Conservation (phyloP, 805 yeast species). For the Cyberlindnera mississippiensis region DNA sequence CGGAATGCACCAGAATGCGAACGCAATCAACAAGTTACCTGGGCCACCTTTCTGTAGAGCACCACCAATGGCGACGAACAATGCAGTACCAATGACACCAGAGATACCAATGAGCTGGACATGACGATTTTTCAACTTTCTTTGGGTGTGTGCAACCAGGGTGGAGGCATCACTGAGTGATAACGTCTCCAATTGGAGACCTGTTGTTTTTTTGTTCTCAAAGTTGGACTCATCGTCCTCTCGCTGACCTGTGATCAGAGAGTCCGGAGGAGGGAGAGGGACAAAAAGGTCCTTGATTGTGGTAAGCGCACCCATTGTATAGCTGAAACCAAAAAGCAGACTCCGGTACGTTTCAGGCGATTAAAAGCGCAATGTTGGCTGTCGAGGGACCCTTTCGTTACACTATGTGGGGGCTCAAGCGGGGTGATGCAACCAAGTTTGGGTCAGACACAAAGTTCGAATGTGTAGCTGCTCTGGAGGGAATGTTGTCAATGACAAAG, state of each 20-base stretch:
- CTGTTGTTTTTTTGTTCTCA: neutral
- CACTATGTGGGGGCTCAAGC: too few relatives aligned
- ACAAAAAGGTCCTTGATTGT: too few relatives aligned
- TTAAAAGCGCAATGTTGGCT: too few relatives aligned
- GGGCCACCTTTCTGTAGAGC: conserved; percentile 60
- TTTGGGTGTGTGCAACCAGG: conserved; percentile 31
- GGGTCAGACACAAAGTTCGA: too few relatives aligned
- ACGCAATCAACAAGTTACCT: conserved; percentile 49
- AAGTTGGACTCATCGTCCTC: conserved; percentile 1
- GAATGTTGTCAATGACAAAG: too few relatives aligned
- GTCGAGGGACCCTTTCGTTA: too few relatives aligned
- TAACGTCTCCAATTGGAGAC: conserved; percentile 5
- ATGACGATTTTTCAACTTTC: conserved; percentile 58
- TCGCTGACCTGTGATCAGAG: neutral
- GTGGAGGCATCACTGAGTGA: conserved; percentile 24
- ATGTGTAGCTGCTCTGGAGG: too few relatives aligned
- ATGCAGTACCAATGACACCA: conserved; percentile 70
- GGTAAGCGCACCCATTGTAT: too few relatives aligned
- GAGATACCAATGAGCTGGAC: conserved; percentile 63
- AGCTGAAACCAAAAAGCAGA: too few relatives aligned
- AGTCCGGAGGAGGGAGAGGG: conserved; percentile 21
- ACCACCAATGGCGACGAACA: conserved; percentile 61
- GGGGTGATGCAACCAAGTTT: too few relatives aligned
- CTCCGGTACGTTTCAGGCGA: too few relatives aligned
- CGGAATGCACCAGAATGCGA: too few relatives aligned